Base-by-base conservation (phyloP, 1,139 yeast genomes). In the Lodderomyces beijingensis region DNA sequence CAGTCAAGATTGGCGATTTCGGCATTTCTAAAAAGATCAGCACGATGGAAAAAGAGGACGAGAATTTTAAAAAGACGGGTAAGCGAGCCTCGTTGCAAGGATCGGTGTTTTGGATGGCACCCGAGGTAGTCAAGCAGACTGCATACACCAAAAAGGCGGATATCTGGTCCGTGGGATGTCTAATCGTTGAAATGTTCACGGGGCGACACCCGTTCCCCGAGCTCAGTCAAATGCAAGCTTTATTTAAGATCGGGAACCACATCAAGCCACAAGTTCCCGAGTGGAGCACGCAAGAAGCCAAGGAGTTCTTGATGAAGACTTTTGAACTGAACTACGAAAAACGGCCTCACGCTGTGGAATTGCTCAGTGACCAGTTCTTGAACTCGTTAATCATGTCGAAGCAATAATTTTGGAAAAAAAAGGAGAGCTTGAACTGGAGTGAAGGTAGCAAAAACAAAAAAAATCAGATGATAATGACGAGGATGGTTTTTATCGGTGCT, bases 51-150 rank as follows among this genome's bases (percentile, higher is more conserved):
- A 53, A 51, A 25, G 55, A 52, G 16, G 50, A 47, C 27, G 50
- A 45, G 28, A 47, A 43, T 24, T 49, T 48, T 29, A 51, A 45
- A 42, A 56, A 46, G 39, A 50, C 63, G 9, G 65, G 70, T 16
- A 79, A 85, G 45, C 70, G 96, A 30, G 91, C 88, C 0, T 86
- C 96, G 0, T 57, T 89, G 30, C 96, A 88, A 59, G 97, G 97
- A 0, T 85, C 95, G 5, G 95, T 88, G 0, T 89, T 81, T 51
- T 89, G 97, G 97, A 89, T 89, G 97, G 96, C 96, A 0, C 97
- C 97, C 0, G 97, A 89, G 53, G 96, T 89, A 10, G 96, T 88
- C 10, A 85, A 86, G 49, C 96, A 88, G 51, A 80, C 87, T 1
- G 85, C 91, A 0, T 85, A 87, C 38, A 88, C 96, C 4, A 77